Conservation (phyloP, 2,329 filamentous ascomycete genomes). For the Fusarium liriodendri region DNA sequence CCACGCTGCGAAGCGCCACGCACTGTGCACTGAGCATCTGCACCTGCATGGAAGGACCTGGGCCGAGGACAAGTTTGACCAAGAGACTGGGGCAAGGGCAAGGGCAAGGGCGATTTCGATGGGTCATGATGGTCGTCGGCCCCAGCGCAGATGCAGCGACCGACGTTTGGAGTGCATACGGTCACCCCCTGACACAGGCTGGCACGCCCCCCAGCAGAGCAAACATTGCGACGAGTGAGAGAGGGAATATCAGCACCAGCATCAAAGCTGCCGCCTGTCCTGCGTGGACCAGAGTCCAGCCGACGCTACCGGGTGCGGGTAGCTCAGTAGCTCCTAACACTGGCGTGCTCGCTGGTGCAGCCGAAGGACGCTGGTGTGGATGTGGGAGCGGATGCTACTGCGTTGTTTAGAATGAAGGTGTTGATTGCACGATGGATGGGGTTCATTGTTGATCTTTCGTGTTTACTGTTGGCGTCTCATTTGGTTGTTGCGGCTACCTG, state of each 20-base stretch:
- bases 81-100: conserved; percentile 30
- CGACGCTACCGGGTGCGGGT: conserved; percentile 43
- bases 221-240: conserved; percentile 8
- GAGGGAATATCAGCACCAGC: background rate
- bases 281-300: conserved; percentile 37
- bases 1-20: conserved; percentile 39
- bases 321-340: conserved; percentile 31
- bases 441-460: conserved; percentile 33
- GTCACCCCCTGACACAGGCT: conserved; percentile 30
- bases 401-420: conserved; percentile 27
- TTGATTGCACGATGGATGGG: conserved; percentile 5
- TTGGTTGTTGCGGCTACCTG: conserved; percentile 34
- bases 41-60: conserved; percentile 39
- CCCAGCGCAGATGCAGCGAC: conserved; percentile 41
- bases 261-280: background rate
- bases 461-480: conserved; percentile 9
- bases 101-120: conserved; percentile 36
- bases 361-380: conserved; percentile 17
- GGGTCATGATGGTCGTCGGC: conserved; percentile 21
- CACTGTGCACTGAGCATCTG: conserved; percentile 40
- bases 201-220: conserved; percentile 21
- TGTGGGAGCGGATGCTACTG: conserved; percentile 32
- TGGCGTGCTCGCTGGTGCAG: conserved; percentile 41
- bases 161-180: conserved; percentile 32
- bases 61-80: conserved; percentile 38